A percentile compares a stretch with the other conserved stretches of the same genome.
phyloP scores from a whole-genome alignment of 305 asterid species.

The Fraxinus ornus region DNA sequence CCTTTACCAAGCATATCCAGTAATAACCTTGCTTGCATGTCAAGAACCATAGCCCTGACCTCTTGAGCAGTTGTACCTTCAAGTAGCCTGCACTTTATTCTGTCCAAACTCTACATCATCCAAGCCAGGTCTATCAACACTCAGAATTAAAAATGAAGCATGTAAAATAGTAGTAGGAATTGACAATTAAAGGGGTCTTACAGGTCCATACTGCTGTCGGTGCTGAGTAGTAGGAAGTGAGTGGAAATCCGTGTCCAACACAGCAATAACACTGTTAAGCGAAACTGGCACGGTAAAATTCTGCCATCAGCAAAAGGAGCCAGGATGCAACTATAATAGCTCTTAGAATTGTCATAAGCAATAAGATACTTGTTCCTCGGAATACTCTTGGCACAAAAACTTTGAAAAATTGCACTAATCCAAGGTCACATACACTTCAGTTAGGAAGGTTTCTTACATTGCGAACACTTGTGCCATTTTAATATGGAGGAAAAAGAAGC shows the following conservation, averaged over 20 bases:
- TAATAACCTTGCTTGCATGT: conserved; percentile 96
- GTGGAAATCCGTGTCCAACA: conserved; percentile 94
- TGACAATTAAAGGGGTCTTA: conserved; percentile 45
- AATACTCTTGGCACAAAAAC: background rate
- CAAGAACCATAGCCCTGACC: conserved; percentile 99
- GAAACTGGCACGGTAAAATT: conserved; percentile 57
- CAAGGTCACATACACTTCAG: background rate
- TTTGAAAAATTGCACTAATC: background rate
- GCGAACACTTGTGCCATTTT: conserved; percentile 13
- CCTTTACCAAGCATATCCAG: conserved; percentile 99
- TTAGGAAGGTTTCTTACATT: conserved; percentile 6
- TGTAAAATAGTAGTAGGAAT: conserved; percentile 15
- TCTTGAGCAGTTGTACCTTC: conserved; percentile 98
- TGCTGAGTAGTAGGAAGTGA: conserved; percentile 96
- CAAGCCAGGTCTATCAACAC: conserved; percentile 18
- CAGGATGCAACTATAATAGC: conserved; percentile 6
- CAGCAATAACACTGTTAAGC: conserved; percentile 91
- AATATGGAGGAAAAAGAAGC: background rate
- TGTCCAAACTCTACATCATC: conserved; percentile 82
- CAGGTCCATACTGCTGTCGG: conserved; percentile 98
- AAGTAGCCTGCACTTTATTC: conserved; percentile 94
- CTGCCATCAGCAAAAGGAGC: conserved; percentile 30
- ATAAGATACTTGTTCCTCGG: background rate
- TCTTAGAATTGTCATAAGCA: background rate
- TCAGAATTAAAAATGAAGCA: conserved; percentile 6